Conservation (phyloP, 805 yeast genomes). For the Saccharomycopsis synnaedendra region DNA sequence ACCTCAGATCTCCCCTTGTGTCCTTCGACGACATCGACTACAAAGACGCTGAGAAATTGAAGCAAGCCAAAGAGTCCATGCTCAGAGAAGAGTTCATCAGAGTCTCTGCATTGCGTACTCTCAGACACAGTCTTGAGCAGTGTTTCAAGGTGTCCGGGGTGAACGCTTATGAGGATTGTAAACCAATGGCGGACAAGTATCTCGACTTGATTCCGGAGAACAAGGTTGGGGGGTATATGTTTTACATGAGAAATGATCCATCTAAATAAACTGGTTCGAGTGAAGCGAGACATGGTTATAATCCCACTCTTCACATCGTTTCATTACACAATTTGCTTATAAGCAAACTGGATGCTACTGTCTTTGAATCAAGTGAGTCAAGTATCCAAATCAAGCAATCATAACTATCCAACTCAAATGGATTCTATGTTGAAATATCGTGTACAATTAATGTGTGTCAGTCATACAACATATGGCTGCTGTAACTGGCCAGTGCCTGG, state of each 20-base stretch:
- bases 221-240: conserved; percentile 61
- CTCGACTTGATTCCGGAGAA: conserved; percentile 61
- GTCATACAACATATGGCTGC: too few species aligned
- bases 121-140: conserved; percentile 64
- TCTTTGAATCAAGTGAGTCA: too few species aligned
- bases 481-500: too few species aligned
- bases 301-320: not conserved
- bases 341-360: not conserved
- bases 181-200: conserved; percentile 65
- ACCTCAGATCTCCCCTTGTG: conserved; percentile 54
- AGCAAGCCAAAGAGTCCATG: conserved; percentile 66
- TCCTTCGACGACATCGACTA: conserved; percentile 80
- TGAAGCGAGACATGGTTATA: not conserved
- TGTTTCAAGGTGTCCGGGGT: conserved; percentile 54
- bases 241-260: conserved; percentile 86
- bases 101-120: conserved; percentile 51
- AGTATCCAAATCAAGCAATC: too few species aligned
- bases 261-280: conserved; percentile 35
- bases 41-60: conserved; percentile 48
- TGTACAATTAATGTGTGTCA: too few species aligned
- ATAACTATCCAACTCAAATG: too few species aligned
- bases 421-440: too few species aligned
- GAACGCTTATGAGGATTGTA: conserved; percentile 70
- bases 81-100: conserved; percentile 73
- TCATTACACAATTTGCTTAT: not conserved